A percentile compares a stretch with the other conserved stretches of the same genome.
phyloP scores from a whole-genome alignment of 768 basidiomycete species.

The Cantharellus cinnabarinus region DNA sequence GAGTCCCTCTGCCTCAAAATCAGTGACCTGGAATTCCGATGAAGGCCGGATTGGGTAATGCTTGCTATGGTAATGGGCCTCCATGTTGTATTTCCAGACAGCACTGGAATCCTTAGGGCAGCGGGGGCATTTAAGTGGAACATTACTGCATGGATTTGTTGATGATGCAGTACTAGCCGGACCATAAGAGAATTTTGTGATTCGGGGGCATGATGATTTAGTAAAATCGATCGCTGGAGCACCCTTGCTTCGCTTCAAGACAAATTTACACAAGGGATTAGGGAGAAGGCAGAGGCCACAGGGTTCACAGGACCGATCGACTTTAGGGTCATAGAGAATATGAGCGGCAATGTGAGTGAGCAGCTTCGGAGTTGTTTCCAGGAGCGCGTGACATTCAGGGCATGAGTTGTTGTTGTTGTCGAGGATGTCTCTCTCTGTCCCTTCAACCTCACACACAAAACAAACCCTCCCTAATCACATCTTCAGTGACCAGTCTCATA shows the following conservation, averaged over 20 bases:
- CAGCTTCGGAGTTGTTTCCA: background rate
- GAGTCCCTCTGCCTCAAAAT: no score
- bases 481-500: no score
- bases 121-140: background rate
- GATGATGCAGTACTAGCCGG: background rate
- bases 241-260: background rate
- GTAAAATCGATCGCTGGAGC: background rate
- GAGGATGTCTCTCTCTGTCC: background rate
- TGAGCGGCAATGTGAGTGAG: background rate
- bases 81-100: background rate
- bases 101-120: background rate
- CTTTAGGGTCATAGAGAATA: background rate
- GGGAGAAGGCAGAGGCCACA: background rate
- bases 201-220: background rate
- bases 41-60: no score
- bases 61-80: no score
- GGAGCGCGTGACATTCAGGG: background rate
- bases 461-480: no score
- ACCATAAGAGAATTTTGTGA: background rate
- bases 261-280: background rate
- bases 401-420: background rate
- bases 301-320: background rate
- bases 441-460: background rate
- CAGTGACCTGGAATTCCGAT: no score
- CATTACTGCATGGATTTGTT: background rate